Conservation (phyloP, 495 filamentous ascomycete genomes). For the Lepraria neglecta region DNA sequence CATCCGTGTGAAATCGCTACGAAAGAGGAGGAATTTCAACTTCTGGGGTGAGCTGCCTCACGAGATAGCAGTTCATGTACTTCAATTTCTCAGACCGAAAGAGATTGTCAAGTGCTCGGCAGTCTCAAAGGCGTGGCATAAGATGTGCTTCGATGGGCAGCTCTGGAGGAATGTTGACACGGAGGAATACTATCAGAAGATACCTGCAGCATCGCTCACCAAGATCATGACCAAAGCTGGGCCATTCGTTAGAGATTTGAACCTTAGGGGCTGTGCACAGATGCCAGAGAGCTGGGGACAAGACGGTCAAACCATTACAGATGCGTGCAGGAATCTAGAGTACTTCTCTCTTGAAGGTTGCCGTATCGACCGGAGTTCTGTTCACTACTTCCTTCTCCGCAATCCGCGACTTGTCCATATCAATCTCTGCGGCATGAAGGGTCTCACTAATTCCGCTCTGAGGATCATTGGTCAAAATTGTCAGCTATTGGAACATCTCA, state of each 20-base stretch:
- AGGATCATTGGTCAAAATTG: constrained; percentile 82
- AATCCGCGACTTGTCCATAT: constrained; percentile 74
- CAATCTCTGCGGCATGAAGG: constrained; percentile 73
- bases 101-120: constrained; percentile 76
- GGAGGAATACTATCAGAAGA: constrained; percentile 77
- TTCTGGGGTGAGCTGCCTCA: constrained; percentile 76
- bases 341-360: constrained; percentile 86
- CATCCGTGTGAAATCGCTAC: constrained; percentile 28
- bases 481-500: constrained; percentile 70
- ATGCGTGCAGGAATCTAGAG: constrained; percentile 77
- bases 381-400: constrained; percentile 72
- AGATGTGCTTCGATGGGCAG: constrained; percentile 91
- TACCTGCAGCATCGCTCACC: constrained; percentile 73
- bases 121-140: constrained; percentile 75
- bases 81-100: constrained; percentile 68
- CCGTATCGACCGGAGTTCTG: constrained; percentile 67
- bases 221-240: constrained; percentile 81
- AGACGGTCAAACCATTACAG: constrained; percentile 60
- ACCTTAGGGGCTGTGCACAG: constrained; percentile 69
- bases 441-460: constrained; percentile 78
- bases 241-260: constrained; percentile 85
- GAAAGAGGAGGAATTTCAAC: constrained; percentile 49
- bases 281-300: constrained; percentile 72
- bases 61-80: constrained; percentile 73
- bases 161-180: constrained; percentile 82